Percentiles rank a stretch among this genome's conserved stretches.
Conservation (phyloP, 139 green algal genomes). For the Tetradesmus obliquus region DNA sequence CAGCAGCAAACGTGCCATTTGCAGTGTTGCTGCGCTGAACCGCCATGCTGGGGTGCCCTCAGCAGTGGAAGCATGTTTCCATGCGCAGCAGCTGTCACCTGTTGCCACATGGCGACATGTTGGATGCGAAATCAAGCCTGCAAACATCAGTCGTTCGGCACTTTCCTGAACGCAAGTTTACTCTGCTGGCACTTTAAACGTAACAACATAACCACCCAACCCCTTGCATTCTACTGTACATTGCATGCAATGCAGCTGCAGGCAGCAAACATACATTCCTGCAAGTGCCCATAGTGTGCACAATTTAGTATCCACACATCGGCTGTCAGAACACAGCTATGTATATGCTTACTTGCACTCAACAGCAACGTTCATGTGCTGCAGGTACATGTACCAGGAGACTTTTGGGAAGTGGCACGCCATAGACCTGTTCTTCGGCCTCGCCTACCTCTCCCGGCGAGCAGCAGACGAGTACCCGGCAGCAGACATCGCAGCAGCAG, state of each 20-base stretch:
- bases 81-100: neutral
- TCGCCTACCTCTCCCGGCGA: slow-evolving; percentile 81
- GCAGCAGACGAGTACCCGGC: slow-evolving; percentile 63
- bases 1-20: neutral
- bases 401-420: slow-evolving; percentile 84
- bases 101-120: neutral
- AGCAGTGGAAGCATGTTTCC: neutral
- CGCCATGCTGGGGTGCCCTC: too few relatives aligned
- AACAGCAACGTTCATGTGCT: neutral
- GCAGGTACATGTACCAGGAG: slow-evolving; percentile 62
- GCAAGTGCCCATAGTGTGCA: neutral
- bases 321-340: neutral
- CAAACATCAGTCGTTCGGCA: neutral
- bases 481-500: slow-evolving; percentile 69
- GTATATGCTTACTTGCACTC: neutral
- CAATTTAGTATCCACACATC: neutral
- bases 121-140: too few relatives aligned
- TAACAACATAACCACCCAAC: neutral
- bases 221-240: neutral
- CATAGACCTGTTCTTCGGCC: slow-evolving; percentile 85
- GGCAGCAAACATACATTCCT: neutral
- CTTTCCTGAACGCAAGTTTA: neutral
- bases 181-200: too few relatives aligned
- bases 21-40: neutral
- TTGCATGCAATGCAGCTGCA: neutral